A percentile compares a stretch with the other conserved stretches of the same genome.
phyloP scores from a whole-genome alignment of 495 filamentous ascomycete species.

The Aspergillus campestris region DNA sequence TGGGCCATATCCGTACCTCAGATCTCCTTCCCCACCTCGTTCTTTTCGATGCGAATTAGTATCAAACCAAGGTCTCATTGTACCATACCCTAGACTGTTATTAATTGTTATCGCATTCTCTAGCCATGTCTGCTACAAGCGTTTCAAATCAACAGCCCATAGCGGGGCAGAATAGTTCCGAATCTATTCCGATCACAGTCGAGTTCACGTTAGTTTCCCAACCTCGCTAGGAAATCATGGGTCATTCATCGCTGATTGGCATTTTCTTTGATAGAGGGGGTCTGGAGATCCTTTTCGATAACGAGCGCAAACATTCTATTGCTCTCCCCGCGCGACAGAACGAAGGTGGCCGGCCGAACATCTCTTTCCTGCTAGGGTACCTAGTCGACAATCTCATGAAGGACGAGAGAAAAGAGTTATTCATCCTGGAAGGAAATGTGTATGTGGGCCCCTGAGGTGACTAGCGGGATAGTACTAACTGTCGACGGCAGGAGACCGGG shows the following conservation, averaged over 20 bases:
- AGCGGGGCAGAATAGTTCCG: constrained; percentile 2
- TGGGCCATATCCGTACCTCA: background rate
- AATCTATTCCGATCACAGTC: constrained; percentile 47
- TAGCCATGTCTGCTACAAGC: background rate
- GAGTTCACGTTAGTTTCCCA: constrained; percentile 61
- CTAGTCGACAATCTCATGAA: constrained; percentile 81
- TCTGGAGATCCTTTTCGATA: constrained; percentile 88
- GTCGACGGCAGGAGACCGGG: constrained; percentile 65
- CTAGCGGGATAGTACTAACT: constrained; percentile 1
- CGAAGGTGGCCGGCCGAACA: constrained; percentile 51
- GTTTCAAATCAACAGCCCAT: constrained; percentile 6
- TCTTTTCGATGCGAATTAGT: background rate
- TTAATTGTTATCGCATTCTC: background rate
- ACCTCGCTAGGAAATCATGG: too few species aligned
- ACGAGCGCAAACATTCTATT: constrained; percentile 63
- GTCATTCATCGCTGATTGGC: constrained; percentile 6
- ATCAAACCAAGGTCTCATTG: background rate
- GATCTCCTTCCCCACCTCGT: background rate
- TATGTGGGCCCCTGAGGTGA: constrained; percentile 37
- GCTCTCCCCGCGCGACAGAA: constrained; percentile 55
- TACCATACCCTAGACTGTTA: too few species aligned
- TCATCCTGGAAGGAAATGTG: constrained; percentile 83
- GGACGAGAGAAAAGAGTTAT: constrained; percentile 78
- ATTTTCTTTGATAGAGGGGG: constrained; percentile 57
- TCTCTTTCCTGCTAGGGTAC: constrained; percentile 69